A percentile compares a stretch with the other conserved stretches of the same genome.
phyloP scores from a whole-genome alignment of 2,329 filamentous ascomycete genomes.

The Nigrospora sphaerica region DNA sequence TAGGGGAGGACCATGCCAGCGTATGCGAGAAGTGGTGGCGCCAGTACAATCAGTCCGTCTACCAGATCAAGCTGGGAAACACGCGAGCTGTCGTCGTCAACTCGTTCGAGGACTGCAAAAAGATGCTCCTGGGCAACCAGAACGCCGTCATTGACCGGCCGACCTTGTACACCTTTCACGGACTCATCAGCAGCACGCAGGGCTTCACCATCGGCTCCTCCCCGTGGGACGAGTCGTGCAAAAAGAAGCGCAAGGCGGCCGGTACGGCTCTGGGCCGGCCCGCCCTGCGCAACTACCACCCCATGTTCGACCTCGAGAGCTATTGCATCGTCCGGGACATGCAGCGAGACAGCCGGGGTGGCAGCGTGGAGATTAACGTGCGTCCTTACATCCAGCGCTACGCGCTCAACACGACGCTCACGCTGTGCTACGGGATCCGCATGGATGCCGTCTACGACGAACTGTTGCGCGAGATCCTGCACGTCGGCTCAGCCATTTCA shows the following conservation, averaged over 20 bases:
- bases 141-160: conserved; percentile 42
- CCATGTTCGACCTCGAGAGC: conserved; percentile 47
- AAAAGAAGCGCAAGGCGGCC: conserved; percentile 44
- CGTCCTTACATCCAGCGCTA: conserved; percentile 45
- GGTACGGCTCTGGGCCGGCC: conserved; percentile 37
- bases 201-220: conserved; percentile 48
- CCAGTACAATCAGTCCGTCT: conserved; percentile 37
- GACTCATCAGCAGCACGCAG: conserved; percentile 41
- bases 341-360: conserved; percentile 31
- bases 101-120: conserved; percentile 43
- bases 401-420: conserved; percentile 46
- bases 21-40: conserved; percentile 43
- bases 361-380: conserved; percentile 33
- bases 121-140: conserved; percentile 41
- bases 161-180: conserved; percentile 46
- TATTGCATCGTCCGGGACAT: conserved; percentile 43
- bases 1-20: conserved; percentile 46
- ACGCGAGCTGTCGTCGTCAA: conserved; percentile 45
- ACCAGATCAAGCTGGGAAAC: conserved; percentile 46
- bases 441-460: conserved; percentile 47
- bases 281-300: conserved; percentile 37
- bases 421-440: conserved; percentile 45
- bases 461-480: conserved; percentile 41
- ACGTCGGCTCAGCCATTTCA: conserved; percentile 44
- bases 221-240: conserved; percentile 46